Conservation (phyloP, 208 protist species). For the Leishmania gerbilli region DNA sequence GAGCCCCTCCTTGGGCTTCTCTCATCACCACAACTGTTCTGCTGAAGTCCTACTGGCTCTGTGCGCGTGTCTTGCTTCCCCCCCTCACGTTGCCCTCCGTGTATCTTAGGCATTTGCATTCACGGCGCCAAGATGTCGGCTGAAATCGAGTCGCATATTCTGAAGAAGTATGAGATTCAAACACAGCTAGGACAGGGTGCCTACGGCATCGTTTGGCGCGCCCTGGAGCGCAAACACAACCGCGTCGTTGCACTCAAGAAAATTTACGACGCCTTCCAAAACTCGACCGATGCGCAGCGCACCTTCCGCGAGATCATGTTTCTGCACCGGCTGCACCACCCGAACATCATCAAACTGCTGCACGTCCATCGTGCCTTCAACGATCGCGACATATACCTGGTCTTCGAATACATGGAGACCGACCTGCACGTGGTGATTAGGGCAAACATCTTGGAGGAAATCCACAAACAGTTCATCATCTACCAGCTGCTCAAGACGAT, state of each 20-base stretch:
- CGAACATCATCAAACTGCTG: slow-evolving; percentile 97
- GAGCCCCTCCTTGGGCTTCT: neutral
- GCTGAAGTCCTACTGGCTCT: neutral
- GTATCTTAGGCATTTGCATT: neutral
- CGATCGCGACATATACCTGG: slow-evolving; percentile 97
- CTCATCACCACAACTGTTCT: neutral
- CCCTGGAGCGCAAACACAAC: slow-evolving; percentile 88
- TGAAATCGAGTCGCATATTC: slow-evolving; percentile 93
- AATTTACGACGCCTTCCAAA: slow-evolving; percentile 97
- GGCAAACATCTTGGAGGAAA: slow-evolving; percentile 97
- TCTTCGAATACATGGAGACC: slow-evolving; percentile 98
- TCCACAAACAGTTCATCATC: slow-evolving; percentile 97
- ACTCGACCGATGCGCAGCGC: slow-evolving; percentile 91
- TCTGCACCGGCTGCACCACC: slow-evolving; percentile 95
- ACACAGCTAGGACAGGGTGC: slow-evolving; percentile 95
- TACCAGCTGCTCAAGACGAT: slow-evolving; percentile 98
- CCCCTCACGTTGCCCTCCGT: neutral
- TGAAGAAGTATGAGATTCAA: slow-evolving; percentile 94
- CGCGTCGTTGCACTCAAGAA: slow-evolving; percentile 96
- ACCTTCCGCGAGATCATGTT: slow-evolving; percentile 98
- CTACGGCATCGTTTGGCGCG: slow-evolving; percentile 96
- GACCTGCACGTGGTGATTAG: slow-evolving; percentile 96
- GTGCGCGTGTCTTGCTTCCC: neutral
- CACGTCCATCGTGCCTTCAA: slow-evolving; percentile 97
- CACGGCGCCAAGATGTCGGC: slow-evolving; percentile 58